These are phyloP conservation scores for Starmerella etchellsii DNA, from an alignment of 805 yeast species.

Conservation along the genomic window DNA sequence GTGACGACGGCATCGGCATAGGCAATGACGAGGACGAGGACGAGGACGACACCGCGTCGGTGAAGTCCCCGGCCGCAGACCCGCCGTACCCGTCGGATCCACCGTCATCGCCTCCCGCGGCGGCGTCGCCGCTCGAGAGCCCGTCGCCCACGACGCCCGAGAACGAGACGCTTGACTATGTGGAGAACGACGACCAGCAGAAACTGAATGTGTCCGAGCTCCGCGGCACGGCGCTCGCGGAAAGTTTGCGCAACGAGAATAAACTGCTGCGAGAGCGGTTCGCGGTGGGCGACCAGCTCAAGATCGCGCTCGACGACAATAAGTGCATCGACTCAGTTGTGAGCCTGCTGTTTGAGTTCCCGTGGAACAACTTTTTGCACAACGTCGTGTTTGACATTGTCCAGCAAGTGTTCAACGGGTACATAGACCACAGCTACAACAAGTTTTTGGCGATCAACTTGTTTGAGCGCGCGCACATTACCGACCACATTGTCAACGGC, in stretches of 20 bases:
- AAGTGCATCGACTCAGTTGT: constrained; percentile 56
- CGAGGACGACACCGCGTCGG: not conserved
- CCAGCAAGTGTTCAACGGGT: constrained; percentile 86
- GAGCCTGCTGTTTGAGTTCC: constrained; percentile 64
- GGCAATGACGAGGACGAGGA: not conserved
- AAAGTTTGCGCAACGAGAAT: constrained; percentile 20
- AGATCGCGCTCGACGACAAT: constrained; percentile 68
- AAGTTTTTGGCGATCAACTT: constrained; percentile 60
- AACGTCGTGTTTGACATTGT: constrained; percentile 93
- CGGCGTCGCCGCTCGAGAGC: constrained; percentile 6
- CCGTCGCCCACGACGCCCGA: constrained; percentile 16
- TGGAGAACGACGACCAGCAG: constrained; percentile 8
- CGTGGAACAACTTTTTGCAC: constrained; percentile 96
- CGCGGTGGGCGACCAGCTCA: constrained; percentile 77
- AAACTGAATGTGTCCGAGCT: constrained; percentile 9
- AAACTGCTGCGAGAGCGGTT: constrained; percentile 39
- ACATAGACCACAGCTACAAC: constrained; percentile 73
- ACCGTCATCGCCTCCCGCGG: not conserved
- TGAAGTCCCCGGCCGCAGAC: not conserved
- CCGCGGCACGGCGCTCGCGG: constrained; percentile 12
- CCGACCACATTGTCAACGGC: constrained; percentile 48
- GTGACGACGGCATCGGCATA: not conserved
- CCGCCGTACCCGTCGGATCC: not conserved
- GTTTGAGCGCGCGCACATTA: constrained; percentile 50
- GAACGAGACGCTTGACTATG: constrained; percentile 6